Evolutionary conservation across 768 basidiomycete genomes (phyloP), one percentile per base, ranked within the genome.

Genomic region (Phaeolepiota aurea): DNA sequence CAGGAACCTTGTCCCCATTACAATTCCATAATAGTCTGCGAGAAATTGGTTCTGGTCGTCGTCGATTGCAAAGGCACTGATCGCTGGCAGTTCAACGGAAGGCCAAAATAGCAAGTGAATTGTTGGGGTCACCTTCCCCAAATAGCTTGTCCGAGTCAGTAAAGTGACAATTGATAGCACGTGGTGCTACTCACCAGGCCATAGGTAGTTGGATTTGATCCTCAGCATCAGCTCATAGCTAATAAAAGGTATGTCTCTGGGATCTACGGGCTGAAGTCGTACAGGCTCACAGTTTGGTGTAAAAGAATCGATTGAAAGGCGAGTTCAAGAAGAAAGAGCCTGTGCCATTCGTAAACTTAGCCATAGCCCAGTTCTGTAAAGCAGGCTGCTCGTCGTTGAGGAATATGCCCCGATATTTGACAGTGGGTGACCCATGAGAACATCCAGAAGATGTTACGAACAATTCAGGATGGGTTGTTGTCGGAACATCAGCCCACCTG

Each of bases 401-500:
- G 64, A 87, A 81, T 32, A 84, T 72, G 11, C 76, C 83, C 22
- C 82, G 72, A 49, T 79, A 84, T 52, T 82, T 76, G 42, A 86
- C 79, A 5, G 74, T 76, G 2, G 83, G 82, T 12, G 66, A 51
- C 31, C 78, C 82, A 57, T 83, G 80, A 4, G 68, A 58, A 53
- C 71, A 73, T 13, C 71, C 71, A 22, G 49, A 50, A 18, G 63
- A 45, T 1, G 66, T 47, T 10, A 76, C 69, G 46, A 70, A 76
- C 18, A 85, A 44, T 23, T 72, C 55, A 9, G 63, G 53, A 23
- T 78, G 69, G 21, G 64, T 61, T 12, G 69, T 71, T 1, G 71
- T 65, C 5, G 79, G 79, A n/a, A 82, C 82, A 54, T 87, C 82
- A n/a, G 82, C 79, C 82, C 82, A 87, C 76, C 76, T 81, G 40